These are phyloP conservation scores for Trichoderma asperellum DNA, from an alignment of 2,329 filamentous ascomycete species.

Conservation along the genomic window DNA sequence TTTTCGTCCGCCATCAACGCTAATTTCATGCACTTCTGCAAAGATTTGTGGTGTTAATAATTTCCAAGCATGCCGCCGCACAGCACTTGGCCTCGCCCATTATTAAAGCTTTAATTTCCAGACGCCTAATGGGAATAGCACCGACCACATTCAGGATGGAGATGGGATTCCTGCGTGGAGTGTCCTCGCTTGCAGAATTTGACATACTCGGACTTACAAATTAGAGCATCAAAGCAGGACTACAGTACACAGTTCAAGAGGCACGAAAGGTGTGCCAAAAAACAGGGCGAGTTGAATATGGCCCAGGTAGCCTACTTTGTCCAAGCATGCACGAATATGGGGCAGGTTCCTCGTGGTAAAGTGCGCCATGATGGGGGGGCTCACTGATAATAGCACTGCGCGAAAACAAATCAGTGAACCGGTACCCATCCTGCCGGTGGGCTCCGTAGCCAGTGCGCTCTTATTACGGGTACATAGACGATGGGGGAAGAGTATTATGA, in stretches of 20 bases:
- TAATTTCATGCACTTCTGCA: conserved; percentile 9
- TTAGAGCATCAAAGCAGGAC: not conserved
- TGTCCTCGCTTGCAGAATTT: not conserved
- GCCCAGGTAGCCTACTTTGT: not conserved
- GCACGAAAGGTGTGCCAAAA: not conserved
- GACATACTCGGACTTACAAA: not conserved
- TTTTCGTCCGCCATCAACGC: conserved; percentile 14
- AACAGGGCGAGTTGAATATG: not conserved
- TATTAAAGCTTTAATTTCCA: not conserved
- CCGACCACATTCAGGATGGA: not conserved
- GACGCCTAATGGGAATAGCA: conserved; percentile 3
- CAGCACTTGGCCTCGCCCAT: not conserved
- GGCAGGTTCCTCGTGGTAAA: not conserved
- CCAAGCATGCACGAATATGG: not conserved
- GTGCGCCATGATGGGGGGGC: not conserved
- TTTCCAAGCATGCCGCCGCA: not conserved
- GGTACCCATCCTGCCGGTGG: not conserved
- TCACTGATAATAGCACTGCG: not conserved
- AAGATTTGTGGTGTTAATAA: conserved; percentile 13
- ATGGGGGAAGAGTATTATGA: not conserved
- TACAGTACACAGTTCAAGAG: not conserved
- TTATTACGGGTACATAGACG: not conserved
- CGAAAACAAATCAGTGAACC: not conserved
- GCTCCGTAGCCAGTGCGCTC: not conserved
- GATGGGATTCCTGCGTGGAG: not conserved